Conservation (phyloP, 305 asterid genomes). For the Fraxinus dipetala region DNA sequence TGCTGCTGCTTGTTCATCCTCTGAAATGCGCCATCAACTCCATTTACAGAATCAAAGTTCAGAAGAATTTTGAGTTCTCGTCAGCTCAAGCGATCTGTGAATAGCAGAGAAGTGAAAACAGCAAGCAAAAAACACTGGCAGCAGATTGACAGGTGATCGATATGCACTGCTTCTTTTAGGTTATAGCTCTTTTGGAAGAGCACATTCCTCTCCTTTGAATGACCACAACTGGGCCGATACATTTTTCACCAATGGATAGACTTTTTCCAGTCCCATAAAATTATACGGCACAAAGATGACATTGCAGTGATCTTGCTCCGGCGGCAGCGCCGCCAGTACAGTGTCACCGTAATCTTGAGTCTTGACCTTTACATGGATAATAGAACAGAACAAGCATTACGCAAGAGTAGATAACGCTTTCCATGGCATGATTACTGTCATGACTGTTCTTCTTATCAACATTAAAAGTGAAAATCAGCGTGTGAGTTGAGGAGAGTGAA, state of each 20-base stretch:
- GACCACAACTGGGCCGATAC: constrained; percentile 58
- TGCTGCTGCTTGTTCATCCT: too few relatives aligned
- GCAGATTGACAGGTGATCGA: too few relatives aligned
- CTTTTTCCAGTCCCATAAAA: constrained; percentile 50
- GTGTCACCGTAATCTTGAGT: constrained; percentile 39
- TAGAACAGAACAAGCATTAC: constrained; percentile 20
- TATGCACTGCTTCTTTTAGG: too few relatives aligned
- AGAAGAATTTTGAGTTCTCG: too few relatives aligned
- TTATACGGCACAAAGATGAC: constrained; percentile 37
- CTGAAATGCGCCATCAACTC: too few relatives aligned
- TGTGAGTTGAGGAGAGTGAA: not conserved
- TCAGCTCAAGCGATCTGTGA: too few relatives aligned
- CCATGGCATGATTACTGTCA: constrained; percentile 37
- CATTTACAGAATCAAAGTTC: too few relatives aligned
- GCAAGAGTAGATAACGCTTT: not conserved
- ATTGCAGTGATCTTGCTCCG: constrained; percentile 45
- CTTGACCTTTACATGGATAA: constrained; percentile 21
- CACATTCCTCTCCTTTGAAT: constrained; percentile 25
- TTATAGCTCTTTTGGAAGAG: too few relatives aligned
- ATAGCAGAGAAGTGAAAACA: too few relatives aligned
- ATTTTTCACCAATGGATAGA: constrained; percentile 50
- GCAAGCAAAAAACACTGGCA: too few relatives aligned
- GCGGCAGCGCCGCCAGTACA: constrained; percentile 24
- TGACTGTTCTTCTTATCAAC: constrained; percentile 30
- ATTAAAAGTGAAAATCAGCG: not conserved